Base-by-base conservation (phyloP, 805 yeast genomes). In the Metschnikowia borealis region DNA sequence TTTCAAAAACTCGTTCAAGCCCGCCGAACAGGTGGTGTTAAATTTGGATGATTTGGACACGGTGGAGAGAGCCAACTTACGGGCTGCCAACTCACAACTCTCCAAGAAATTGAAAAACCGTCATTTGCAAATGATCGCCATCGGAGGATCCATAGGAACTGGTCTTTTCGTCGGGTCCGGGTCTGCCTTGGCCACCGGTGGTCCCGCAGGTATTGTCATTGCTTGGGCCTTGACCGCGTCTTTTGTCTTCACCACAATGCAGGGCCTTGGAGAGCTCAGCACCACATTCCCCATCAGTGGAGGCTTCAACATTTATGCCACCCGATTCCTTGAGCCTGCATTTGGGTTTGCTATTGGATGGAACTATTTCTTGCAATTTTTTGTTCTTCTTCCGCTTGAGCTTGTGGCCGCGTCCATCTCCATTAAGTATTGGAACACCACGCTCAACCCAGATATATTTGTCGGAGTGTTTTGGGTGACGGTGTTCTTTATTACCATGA, bases 61-160 rank as follows among this genome's bases (percentile, higher is more conserved):
- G 18, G 56, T 69, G 42, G 69, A 69, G 49, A 61, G 51, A 50
- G 67, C 67, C 44, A 67, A 67, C 38, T 44, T 63, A 20, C 54
- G 58, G 26, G 54, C 67, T 2, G 64, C 67, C 34, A 58, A 57
- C 45, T 57, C 61, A 32, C 55, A 51, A 41, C 56, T 56, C n/a
- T 41, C 56, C 14, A 54, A 53, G 44, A 48, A 48, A 23, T 53
- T 57, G 47, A 81, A 79, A 58, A 77, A 80, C 39, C 75, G 91
- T 62, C 92, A 87, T 64, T 67, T 87, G 57, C 83, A 84, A 53
- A 83, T 84, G 79, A 78, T 84, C 53, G 82, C 88, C 34, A 80
- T 84, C 41, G 87, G 87, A 37, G 83, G 86, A 42, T 76, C 84
- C 38, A 79, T 84, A 36, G 88, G 88, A 52, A 82, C 87, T 2